Conservation (phyloP, 495 filamentous ascomycete species). For the Annulohypoxylon maeteangense region DNA sequence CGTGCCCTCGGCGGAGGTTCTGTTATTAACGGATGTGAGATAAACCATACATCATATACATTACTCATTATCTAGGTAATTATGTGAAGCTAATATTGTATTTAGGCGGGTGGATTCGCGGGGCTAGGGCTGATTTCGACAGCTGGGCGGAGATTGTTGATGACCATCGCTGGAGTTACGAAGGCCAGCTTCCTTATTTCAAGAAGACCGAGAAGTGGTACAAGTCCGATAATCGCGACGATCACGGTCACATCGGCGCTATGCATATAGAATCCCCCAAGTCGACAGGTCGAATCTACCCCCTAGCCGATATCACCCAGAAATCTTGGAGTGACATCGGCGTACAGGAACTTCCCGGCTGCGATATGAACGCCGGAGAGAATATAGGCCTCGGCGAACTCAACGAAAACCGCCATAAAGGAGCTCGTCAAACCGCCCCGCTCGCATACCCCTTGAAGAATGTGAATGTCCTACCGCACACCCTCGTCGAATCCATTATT, state of each 20-base stretch:
- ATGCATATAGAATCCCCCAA: constrained; percentile 60
- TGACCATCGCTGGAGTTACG: constrained; percentile 48
- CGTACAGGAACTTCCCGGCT: constrained; percentile 50
- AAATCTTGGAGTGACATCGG: constrained; percentile 59
- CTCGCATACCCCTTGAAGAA: constrained; percentile 45
- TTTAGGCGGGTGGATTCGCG: constrained; percentile 51
- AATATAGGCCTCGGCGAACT: constrained; percentile 70
- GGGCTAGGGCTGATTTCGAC: constrained; percentile 57
- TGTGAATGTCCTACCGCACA: constrained; percentile 59
- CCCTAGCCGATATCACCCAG: constrained; percentile 41
- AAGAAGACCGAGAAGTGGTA: constrained; percentile 46
- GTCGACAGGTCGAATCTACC: constrained; percentile 49
- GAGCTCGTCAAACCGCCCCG: constrained; percentile 50
- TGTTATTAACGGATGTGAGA: constrained; percentile 65
- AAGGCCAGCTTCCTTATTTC: constrained; percentile 51
- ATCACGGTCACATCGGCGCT: constrained; percentile 62
- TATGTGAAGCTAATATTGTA: neutral
- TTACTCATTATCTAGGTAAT: neutral
- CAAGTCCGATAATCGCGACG: constrained; percentile 24
- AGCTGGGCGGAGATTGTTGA: constrained; percentile 50
- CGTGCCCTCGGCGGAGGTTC: constrained; percentile 65
- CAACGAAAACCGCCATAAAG: constrained; percentile 60
- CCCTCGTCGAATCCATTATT: constrained; percentile 60
- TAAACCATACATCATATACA: neutral
- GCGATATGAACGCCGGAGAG: constrained; percentile 54